phyloP scores from a whole-genome alignment of 768 basidiomycete genomes.

The Tricholoma hemisulphureum region DNA sequence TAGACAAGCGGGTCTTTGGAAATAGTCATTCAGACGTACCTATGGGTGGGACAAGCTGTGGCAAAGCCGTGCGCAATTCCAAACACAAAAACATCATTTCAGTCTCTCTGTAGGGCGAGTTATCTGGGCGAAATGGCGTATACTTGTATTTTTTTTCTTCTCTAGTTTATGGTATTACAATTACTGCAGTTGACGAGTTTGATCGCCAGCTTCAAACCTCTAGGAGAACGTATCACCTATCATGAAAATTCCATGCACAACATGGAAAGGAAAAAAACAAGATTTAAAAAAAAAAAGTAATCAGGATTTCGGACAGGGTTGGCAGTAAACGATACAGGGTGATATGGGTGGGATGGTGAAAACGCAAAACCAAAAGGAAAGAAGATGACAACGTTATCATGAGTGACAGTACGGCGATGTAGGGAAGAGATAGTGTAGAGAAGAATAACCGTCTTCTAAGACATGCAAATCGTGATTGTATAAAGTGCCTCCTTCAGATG shows the following conservation, averaged over 20 bases:
- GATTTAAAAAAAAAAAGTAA: too few relatives aligned
- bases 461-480: slow-evolving; percentile 54
- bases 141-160: neutral
- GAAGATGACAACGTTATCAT: slow-evolving; percentile 3
- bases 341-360: slow-evolving; percentile 2
- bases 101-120: too few relatives aligned
- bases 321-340: slow-evolving; percentile 18
- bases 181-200: neutral
- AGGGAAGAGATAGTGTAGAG: slow-evolving; percentile 11
- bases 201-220: neutral
- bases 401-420: slow-evolving; percentile 9
- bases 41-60: too few relatives aligned
- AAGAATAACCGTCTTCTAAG: slow-evolving; percentile 45
- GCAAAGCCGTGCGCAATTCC: too few relatives aligned
- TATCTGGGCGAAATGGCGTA: too few relatives aligned
- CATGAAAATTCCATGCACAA: neutral
- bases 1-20: too few relatives aligned
- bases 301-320: slow-evolving; percentile 15
- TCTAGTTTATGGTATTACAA: neutral
- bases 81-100: too few relatives aligned
- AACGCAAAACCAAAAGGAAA: slow-evolving; percentile 2
- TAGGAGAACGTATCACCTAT: neutral
- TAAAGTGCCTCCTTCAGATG: slow-evolving; percentile 75
- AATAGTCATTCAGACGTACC: too few relatives aligned
- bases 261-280: neutral